phyloP scores from a whole-genome alignment of 768 basidiomycete genomes.

The Rhodotorula diobovata region DNA sequence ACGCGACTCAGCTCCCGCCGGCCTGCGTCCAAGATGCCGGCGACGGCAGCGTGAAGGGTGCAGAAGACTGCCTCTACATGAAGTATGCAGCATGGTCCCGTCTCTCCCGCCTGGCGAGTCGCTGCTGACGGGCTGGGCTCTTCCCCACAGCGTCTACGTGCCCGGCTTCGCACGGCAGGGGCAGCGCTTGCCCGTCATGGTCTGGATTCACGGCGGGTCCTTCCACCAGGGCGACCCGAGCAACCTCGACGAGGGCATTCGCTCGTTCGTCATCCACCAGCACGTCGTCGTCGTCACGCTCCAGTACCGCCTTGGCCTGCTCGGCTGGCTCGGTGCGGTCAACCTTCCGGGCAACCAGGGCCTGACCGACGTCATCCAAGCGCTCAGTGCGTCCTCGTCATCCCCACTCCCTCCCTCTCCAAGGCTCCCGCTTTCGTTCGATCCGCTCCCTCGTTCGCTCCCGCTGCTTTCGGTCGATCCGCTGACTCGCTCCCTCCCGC shows the following conservation, averaged over 20 bases:
- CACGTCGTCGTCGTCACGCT: slow-evolving; percentile 73
- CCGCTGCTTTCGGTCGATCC: too few relatives aligned
- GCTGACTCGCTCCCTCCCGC: neutral
- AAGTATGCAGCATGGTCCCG: slow-evolving; percentile 51
- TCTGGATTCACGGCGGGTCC: slow-evolving; percentile 65
- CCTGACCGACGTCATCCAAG: slow-evolving; percentile 63
- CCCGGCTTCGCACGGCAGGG: slow-evolving; percentile 47
- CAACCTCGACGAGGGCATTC: slow-evolving; percentile 65
- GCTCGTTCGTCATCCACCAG: slow-evolving; percentile 59
- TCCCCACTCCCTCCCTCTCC: too few relatives aligned
- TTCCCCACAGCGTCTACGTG: slow-evolving; percentile 59
- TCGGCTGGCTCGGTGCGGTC: slow-evolving; percentile 49
- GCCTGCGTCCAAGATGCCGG: slow-evolving; percentile 63
- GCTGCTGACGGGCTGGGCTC: slow-evolving; percentile 42
- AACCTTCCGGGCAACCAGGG: slow-evolving; percentile 60
- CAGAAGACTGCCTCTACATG: slow-evolving; percentile 79
- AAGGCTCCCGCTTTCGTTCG: too few relatives aligned
- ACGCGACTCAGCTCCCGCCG: slow-evolving; percentile 53
- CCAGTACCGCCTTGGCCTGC: slow-evolving; percentile 77
- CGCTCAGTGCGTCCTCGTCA: slow-evolving; percentile 50
- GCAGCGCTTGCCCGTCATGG: slow-evolving; percentile 44
- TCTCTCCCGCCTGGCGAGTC: slow-evolving; percentile 53
- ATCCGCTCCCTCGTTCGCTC: neutral
- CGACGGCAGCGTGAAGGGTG: slow-evolving; percentile 49
- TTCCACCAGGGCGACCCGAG: slow-evolving; percentile 67